These are phyloP conservation scores for Fusarium pseudoanthophilum DNA, from an alignment of 2,329 filamentous ascomycete species.

Conservation along the genomic window DNA sequence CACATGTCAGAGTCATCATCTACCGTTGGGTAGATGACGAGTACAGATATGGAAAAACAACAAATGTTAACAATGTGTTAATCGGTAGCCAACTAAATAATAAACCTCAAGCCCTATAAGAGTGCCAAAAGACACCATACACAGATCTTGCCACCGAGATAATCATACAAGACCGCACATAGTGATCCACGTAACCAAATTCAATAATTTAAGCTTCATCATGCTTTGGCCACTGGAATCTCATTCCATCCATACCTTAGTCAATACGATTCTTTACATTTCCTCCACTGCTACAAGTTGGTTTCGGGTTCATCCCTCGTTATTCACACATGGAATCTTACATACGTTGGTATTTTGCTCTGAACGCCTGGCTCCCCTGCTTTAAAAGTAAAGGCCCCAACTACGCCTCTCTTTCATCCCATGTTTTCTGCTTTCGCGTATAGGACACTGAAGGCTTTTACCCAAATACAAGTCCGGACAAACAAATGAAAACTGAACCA, in stretches of 20 bases:
- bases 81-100: background rate
- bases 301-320: constrained; percentile 14
- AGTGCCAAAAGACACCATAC: background rate
- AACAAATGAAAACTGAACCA: constrained; percentile 35
- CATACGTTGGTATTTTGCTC: constrained; percentile 46
- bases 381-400: constrained; percentile 20
- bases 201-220: constrained; percentile 2
- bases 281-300: constrained; percentile 16
- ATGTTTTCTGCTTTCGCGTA: constrained; percentile 9
- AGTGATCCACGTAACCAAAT: background rate
- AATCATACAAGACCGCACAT: background rate
- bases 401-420: constrained; percentile 15
- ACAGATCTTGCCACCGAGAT: background rate
- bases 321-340: constrained; percentile 43
- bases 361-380: constrained; percentile 44
- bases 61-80: background rate
- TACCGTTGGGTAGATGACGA: background rate
- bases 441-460: constrained; percentile 29
- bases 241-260: constrained; percentile 21
- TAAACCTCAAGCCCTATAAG: background rate
- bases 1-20: constrained; percentile 25
- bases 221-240: constrained; percentile 20
- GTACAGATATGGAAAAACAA: background rate
- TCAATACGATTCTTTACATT: constrained; percentile 12
- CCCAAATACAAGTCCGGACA: constrained; percentile 36